phyloP scores from a whole-genome alignment of 2,329 filamentous ascomycete genomes.

The Ophiostoma tasmaniense region DNA sequence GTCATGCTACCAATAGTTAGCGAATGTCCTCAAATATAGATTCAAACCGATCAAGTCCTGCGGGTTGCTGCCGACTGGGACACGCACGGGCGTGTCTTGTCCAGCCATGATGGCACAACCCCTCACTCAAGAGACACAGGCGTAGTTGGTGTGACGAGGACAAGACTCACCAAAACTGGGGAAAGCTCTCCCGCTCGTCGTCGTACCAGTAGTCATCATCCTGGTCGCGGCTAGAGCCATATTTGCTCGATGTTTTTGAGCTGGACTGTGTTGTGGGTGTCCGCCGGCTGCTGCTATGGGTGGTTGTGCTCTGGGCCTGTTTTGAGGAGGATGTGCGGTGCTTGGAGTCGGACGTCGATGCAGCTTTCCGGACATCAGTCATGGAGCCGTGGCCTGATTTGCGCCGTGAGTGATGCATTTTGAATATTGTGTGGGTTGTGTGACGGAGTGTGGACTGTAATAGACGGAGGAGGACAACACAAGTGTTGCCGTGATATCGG shows the following conservation, averaged over 20 bases:
- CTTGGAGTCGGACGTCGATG: conserved; percentile 31
- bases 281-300: conserved; percentile 27
- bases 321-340: conserved; percentile 28
- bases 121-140: conserved; percentile 13
- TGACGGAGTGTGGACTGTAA: background rate
- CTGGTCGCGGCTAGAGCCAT: background rate
- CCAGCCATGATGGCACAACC: background rate
- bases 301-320: conserved; percentile 31
- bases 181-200: conserved; percentile 55
- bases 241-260: conserved; percentile 36
- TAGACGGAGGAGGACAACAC: background rate
- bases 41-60: background rate
- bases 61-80: background rate
- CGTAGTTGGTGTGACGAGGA: background rate
- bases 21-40: background rate
- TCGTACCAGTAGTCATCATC: conserved; percentile 37
- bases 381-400: conserved; percentile 49
- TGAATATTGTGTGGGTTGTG: conserved; percentile 9
- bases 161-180: conserved; percentile 51
- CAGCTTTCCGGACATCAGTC: conserved; percentile 47
- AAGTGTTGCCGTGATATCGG: background rate
- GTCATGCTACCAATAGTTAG: conserved; percentile 43
- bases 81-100: background rate
- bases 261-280: conserved; percentile 23
- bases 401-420: conserved; percentile 50